Evolutionary conservation across 306 rosid species (phyloP).

Genomic region (Dryas octopetala): DNA sequence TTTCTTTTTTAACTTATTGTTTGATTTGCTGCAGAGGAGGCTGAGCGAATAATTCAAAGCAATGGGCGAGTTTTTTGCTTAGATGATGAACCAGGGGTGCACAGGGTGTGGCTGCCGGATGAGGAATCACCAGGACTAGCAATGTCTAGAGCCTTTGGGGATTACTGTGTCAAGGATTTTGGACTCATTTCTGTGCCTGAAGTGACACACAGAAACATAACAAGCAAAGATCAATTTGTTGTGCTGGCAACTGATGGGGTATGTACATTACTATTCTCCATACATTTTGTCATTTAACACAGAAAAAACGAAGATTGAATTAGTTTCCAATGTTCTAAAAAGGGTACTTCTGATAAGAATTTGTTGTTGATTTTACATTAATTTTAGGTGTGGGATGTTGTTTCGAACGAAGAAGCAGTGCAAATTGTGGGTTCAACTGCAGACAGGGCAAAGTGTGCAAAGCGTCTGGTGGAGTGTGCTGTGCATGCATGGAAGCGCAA

Average conservation of each 20-base stretch:
- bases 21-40: constrained; percentile 59
- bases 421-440: constrained; percentile 55
- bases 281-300: neutral
- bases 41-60: constrained; percentile 77
- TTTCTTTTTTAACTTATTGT: neutral
- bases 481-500: constrained; percentile 81
- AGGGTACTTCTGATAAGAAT: neutral
- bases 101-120: constrained; percentile 77
- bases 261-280: neutral
- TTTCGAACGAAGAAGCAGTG: constrained; percentile 95
- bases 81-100: constrained; percentile 80
- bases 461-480: constrained; percentile 69
- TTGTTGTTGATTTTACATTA: constrained; percentile 4
- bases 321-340: neutral
- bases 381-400: constrained; percentile 88
- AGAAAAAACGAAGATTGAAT: neutral
- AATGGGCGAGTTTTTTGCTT: constrained; percentile 78
- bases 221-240: constrained; percentile 65
- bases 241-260: constrained; percentile 98
- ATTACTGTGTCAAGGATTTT: constrained; percentile 67
- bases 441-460: constrained; percentile 60
- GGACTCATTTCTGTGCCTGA: constrained; percentile 93
- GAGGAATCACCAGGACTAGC: constrained; percentile 78
- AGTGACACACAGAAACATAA: constrained; percentile 65
- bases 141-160: constrained; percentile 94